These are phyloP conservation scores for Antitrichia curtipendula DNA, from an alignment of 225 moss, liverwort and hornwort genomes.

Conservation along the genomic window DNA sequence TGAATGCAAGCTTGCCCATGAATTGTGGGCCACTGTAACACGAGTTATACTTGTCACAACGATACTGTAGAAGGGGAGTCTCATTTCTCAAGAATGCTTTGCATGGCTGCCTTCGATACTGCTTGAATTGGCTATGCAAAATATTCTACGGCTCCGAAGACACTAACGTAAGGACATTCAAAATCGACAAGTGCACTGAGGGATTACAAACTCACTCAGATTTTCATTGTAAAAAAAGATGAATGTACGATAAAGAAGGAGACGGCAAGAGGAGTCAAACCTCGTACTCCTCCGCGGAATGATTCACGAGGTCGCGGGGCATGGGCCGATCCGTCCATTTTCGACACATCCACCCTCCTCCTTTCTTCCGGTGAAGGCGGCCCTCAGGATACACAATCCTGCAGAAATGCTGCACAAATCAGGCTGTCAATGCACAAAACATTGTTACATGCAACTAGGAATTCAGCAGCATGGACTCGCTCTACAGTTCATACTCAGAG, in stretches of 20 bases:
- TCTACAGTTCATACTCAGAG: background rate
- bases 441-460: background rate
- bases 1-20: background rate
- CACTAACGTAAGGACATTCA: too few relatives aligned
- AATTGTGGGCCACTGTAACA: background rate
- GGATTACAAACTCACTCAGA: background rate
- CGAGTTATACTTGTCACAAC: background rate
- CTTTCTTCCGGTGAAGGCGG: constrained; percentile 16
- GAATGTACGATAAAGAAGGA: background rate
- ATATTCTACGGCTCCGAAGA: background rate
- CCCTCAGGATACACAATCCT: constrained; percentile 33
- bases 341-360: constrained; percentile 47
- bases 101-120: background rate
- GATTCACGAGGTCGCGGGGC: constrained; percentile 43
- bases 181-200: background rate
- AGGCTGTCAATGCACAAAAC: background rate
- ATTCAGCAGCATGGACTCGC: background rate
- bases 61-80: background rate
- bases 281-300: constrained; percentile 22
- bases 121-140: background rate
- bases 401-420: constrained; percentile 15
- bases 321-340: constrained; percentile 26
- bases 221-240: background rate
- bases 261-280: background rate
- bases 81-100: background rate